Evolutionary conservation across 805 yeast species (phyloP).

Genomic region (Metschnikowia peoriensis): DNA sequence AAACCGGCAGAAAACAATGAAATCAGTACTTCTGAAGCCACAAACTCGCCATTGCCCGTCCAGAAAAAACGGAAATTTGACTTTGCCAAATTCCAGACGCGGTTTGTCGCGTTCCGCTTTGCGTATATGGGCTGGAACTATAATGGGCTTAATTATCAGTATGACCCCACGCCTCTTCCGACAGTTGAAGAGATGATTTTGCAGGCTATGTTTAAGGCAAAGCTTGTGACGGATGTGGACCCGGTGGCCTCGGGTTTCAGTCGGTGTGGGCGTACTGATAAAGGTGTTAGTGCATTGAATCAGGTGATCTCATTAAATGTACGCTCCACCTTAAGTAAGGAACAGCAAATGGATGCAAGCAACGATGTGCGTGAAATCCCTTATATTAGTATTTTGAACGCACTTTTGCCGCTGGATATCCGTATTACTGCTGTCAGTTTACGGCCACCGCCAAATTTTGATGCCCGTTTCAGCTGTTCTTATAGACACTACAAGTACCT

Average conservation of each 20-base stretch:
- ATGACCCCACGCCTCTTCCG: slow-evolving; percentile 71
- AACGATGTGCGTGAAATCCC: slow-evolving; percentile 71
- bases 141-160: slow-evolving; percentile 84
- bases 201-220: slow-evolving; percentile 66
- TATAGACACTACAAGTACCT: slow-evolving; percentile 83
- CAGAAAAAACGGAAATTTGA: slow-evolving; percentile 48
- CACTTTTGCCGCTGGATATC: slow-evolving; percentile 76
- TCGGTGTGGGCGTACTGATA: slow-evolving; percentile 92
- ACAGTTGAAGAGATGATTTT: slow-evolving; percentile 82
- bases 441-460: slow-evolving; percentile 78
- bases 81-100: slow-evolving; percentile 56
- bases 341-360: slow-evolving; percentile 55
- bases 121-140: slow-evolving; percentile 94
- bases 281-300: slow-evolving; percentile 96
- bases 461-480: slow-evolving; percentile 91
- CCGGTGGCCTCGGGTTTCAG: slow-evolving; percentile 71
- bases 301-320: slow-evolving; percentile 84
- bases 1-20: not conserved
- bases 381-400: slow-evolving; percentile 72
- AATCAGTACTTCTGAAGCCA: not conserved
- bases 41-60: not conserved
- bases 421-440: slow-evolving; percentile 78
- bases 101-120: slow-evolving; percentile 78
- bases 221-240: slow-evolving; percentile 57
- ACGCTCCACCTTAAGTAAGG: slow-evolving; percentile 62